Evolutionary conservation across 2,329 filamentous ascomycete species (phyloP).

Genomic region (Geosmithia morbida): DNA sequence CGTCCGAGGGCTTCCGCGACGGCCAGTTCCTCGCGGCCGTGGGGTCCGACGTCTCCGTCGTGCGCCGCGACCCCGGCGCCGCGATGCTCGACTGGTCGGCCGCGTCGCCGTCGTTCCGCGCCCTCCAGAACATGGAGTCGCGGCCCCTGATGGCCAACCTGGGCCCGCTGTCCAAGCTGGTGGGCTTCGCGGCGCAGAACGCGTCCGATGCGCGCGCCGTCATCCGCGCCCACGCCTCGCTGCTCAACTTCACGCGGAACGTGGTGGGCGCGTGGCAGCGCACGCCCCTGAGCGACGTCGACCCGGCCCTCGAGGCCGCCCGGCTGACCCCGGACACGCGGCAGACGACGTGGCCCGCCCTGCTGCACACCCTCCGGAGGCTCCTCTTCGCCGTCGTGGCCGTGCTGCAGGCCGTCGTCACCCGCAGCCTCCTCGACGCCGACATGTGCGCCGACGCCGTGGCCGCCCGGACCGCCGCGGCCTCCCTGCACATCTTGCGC

Average conservation of each 20-base stretch:
- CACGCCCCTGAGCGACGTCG: constrained; percentile 59
- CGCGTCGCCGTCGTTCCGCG: constrained; percentile 42
- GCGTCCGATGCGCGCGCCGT: constrained; percentile 28
- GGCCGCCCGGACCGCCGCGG: constrained; percentile 53
- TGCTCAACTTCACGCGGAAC: constrained; percentile 52
- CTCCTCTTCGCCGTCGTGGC: constrained; percentile 64
- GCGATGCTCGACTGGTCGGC: constrained; percentile 47
- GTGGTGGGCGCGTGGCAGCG: constrained; percentile 60
- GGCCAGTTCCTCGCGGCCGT: constrained; percentile 62
- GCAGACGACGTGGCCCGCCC: constrained; percentile 49
- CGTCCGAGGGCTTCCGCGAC: constrained; percentile 54
- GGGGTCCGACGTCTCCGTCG: constrained; percentile 45
- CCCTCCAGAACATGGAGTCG: constrained; percentile 42
- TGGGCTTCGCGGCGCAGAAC: constrained; percentile 48
- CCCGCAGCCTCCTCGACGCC: constrained; percentile 41
- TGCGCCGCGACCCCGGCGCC: constrained; percentile 1
- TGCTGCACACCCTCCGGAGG: constrained; percentile 66
- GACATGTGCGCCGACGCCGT: constrained; percentile 23
- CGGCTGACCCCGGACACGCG: constrained; percentile 52
- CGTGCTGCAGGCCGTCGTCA: constrained; percentile 58
- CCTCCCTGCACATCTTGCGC: constrained; percentile 58
- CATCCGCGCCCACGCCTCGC: constrained; percentile 39
- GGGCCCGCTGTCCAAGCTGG: constrained; percentile 51
- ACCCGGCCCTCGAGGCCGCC: constrained; percentile 48
- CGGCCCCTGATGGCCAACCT: constrained; percentile 51